A percentile compares a stretch with the other conserved stretches of the same genome.
phyloP scores from a whole-genome alignment of 2,329 filamentous ascomycete genomes.

The Fusarium sp. region DNA sequence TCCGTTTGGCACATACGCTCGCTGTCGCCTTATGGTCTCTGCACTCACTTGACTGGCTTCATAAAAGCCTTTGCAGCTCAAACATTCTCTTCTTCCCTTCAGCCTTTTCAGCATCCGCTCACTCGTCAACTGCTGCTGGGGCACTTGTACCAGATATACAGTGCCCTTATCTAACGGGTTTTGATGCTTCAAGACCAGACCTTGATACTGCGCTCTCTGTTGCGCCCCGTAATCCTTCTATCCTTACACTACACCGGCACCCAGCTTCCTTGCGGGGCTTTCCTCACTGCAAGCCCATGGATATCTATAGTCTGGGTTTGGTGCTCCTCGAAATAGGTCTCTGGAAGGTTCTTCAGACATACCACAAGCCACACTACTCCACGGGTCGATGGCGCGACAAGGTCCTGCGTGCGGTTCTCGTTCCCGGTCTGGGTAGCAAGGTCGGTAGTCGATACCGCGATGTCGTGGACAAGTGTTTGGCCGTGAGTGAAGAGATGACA shows the following conservation, averaged over 20 bases:
- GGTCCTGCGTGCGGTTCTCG: constrained; percentile 52
- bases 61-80: constrained; percentile 63
- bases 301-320: constrained; percentile 63
- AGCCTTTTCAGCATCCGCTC: constrained; percentile 46
- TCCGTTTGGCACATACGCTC: constrained; percentile 54
- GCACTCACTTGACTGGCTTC: constrained; percentile 64
- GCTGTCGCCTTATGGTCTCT: constrained; percentile 58
- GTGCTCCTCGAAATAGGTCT: constrained; percentile 61
- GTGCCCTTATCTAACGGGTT: constrained; percentile 59
- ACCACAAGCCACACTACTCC: constrained; percentile 54
- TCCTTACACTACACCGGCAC: constrained; percentile 58
- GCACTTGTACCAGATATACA: constrained; percentile 52
- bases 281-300: constrained; percentile 58
- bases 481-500: constrained; percentile 49
- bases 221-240: constrained; percentile 53
- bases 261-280: constrained; percentile 53
- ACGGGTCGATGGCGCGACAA: constrained; percentile 54
- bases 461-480: constrained; percentile 54
- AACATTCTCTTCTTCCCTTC: constrained; percentile 65
- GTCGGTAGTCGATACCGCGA: constrained; percentile 52
- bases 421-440: constrained; percentile 54
- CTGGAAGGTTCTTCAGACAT: constrained; percentile 55
- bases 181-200: constrained; percentile 64
- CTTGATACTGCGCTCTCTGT: constrained; percentile 60
- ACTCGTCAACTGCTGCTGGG: constrained; percentile 48